phyloP scores from a whole-genome alignment of 352 stramenopile species.

The Aphanomyces euteiches region DNA sequence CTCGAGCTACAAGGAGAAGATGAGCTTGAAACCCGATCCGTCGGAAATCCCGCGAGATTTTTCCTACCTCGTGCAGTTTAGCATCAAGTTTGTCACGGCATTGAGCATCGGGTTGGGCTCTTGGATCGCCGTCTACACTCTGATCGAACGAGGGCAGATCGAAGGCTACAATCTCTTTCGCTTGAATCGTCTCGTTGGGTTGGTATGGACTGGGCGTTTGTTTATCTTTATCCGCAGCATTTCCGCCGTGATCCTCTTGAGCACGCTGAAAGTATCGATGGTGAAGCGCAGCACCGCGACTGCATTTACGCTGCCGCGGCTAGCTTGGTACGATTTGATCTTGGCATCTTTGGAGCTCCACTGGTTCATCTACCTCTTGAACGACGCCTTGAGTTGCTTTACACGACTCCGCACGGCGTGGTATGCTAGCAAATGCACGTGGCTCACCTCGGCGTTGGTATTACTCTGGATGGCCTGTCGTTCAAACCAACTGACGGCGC shows the following conservation, averaged over 20 bases:
- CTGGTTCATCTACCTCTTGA: conserved; percentile 28
- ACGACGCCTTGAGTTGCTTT: conserved; percentile 18
- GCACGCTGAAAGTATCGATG: background rate
- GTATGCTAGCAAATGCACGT: conserved; percentile 19
- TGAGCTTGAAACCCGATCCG: background rate
- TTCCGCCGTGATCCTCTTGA: conserved; percentile 15
- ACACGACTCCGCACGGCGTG: conserved; percentile 2
- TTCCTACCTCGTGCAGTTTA: conserved; percentile 7
- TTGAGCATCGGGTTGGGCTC: background rate
- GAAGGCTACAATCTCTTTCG: conserved; percentile 9
- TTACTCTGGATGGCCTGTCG: background rate
- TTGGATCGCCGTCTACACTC: background rate
- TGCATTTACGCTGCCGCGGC: background rate
- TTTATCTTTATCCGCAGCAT: conserved; percentile 24
- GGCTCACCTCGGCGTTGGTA: conserved; percentile 7
- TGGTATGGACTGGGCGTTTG: conserved; percentile 14
- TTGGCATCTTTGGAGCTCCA: conserved; percentile 20
- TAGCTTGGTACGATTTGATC: conserved; percentile 13
- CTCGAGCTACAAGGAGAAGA: conserved; percentile 2
- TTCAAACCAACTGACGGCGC: background rate
- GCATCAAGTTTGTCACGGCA: conserved; percentile 11
- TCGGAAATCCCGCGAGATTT: conserved; percentile 15
- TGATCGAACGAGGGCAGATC: background rate
- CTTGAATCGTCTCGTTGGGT: conserved; percentile 19
- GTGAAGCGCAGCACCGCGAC: background rate